Evolutionary conservation across 1,284 basidiomycete genomes (phyloP).

Genomic region (Hymenochaete sp.): DNA sequence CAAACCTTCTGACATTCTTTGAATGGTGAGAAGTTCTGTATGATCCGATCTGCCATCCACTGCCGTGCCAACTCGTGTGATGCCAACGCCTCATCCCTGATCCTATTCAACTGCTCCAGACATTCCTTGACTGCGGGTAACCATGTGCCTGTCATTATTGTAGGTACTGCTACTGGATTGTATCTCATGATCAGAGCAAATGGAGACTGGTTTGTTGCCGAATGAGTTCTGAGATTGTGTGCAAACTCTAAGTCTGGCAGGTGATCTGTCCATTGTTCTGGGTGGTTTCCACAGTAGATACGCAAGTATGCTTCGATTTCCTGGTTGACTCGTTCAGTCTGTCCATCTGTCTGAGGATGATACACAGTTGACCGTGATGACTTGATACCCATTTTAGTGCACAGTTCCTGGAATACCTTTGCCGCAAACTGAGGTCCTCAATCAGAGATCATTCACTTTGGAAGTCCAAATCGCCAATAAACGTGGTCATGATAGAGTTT

Average conservation of each 20-base stretch:
- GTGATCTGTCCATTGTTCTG: constrained; percentile 26
- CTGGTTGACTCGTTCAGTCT: constrained; percentile 26
- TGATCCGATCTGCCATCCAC: too few species aligned
- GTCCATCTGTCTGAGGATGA: constrained; percentile 24
- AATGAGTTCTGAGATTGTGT: too few species aligned
- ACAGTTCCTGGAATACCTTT: constrained; percentile 21
- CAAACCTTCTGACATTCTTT: too few species aligned
- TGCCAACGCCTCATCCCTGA: too few species aligned
- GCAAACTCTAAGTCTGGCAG: constrained; percentile 23
- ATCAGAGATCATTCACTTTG: constrained; percentile 28
- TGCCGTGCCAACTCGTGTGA: too few species aligned
- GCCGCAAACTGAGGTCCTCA: constrained; percentile 30
- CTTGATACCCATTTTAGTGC: not conserved
- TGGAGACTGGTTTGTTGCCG: too few species aligned
- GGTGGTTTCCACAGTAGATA: constrained; percentile 21
- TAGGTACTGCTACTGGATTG: too few species aligned
- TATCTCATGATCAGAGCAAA: too few species aligned
- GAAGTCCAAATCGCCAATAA: constrained; percentile 28
- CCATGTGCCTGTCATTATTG: too few species aligned
- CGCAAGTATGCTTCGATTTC: constrained; percentile 21
- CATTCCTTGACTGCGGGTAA: too few species aligned
- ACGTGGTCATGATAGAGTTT: constrained; percentile 23
- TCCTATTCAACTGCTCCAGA: too few species aligned
- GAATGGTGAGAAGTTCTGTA: too few species aligned
- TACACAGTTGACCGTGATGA: constrained; percentile 6